phyloP scores from a whole-genome alignment of 1,139 yeast genomes.

The Yamadazyma oceani region DNA sequence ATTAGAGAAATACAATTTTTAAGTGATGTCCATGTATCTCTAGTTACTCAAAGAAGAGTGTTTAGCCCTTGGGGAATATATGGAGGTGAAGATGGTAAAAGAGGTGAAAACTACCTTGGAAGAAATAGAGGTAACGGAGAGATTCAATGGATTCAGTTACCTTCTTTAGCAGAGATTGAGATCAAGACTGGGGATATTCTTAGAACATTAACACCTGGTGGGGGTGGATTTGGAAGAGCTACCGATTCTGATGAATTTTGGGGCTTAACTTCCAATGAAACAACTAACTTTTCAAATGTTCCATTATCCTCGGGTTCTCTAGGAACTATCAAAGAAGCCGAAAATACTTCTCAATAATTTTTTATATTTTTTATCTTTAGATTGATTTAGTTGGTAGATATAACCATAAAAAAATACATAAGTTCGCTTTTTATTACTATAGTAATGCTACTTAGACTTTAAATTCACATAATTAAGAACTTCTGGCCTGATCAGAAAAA shows the following conservation, averaged over 20 bases:
- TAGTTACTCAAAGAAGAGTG: conserved; percentile 24
- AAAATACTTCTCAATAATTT: conserved; percentile 27
- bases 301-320: conserved; percentile 25
- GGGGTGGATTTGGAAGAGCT: conserved; percentile 51
- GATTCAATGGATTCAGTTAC: conserved; percentile 23
- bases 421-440: neutral
- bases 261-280: conserved; percentile 10
- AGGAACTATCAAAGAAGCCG: conserved; percentile 22
- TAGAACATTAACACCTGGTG: conserved; percentile 52
- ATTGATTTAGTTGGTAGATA: neutral
- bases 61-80: conserved; percentile 22
- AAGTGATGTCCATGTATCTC: conserved; percentile 19
- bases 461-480: too few species aligned
- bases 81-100: conserved; percentile 45
- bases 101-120: conserved; percentile 62
- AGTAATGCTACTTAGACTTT: too few species aligned
- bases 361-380: neutral
- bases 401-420: neutral
- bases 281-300: conserved; percentile 1
- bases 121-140: conserved; percentile 24
- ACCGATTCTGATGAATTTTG: conserved; percentile 19
- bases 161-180: conserved; percentile 22
- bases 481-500: too few species aligned
- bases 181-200: conserved; percentile 41
- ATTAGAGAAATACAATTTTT: conserved; percentile 22